phyloP scores from a whole-genome alignment of 2,329 filamentous ascomycete species.

The Dactylella cylindrospora region DNA sequence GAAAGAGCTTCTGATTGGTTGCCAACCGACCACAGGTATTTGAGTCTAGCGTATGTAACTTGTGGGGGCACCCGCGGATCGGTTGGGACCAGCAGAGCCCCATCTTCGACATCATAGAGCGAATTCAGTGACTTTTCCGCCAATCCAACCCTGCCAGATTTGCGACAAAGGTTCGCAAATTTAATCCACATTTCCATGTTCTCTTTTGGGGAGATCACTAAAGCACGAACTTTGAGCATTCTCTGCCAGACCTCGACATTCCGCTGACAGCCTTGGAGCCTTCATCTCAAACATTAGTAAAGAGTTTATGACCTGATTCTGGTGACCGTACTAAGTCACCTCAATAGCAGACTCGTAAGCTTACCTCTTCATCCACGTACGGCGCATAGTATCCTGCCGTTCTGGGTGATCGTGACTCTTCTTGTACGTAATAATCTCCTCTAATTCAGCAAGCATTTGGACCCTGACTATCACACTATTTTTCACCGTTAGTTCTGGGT shows the following conservation, averaged over 20 bases:
- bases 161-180: slow-evolving; percentile 95
- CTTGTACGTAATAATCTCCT: slow-evolving; percentile 98
- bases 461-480: slow-evolving; percentile 82
- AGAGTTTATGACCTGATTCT: not conserved
- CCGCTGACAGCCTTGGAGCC: slow-evolving; percentile 85
- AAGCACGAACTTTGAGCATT: slow-evolving; percentile 89
- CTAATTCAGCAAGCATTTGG: slow-evolving; percentile 97
- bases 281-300: not conserved
- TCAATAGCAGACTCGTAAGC: too few relatives aligned
- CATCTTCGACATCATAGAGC: slow-evolving; percentile 71
- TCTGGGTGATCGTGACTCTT: slow-evolving; percentile 76
- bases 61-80: slow-evolving; percentile 65
- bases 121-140: slow-evolving; percentile 93
- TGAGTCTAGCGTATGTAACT: slow-evolving; percentile 93
- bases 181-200: slow-evolving; percentile 99
- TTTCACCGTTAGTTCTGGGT: not conserved
- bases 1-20: slow-evolving; percentile 64
- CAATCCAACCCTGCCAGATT: slow-evolving; percentile 88
- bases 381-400: slow-evolving; percentile 85
- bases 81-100: slow-evolving; percentile 52
- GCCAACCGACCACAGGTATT: slow-evolving; percentile 90
- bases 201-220: slow-evolving; percentile 87
- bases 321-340: too few relatives aligned
- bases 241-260: slow-evolving; percentile 98
- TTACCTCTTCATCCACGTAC: slow-evolving; percentile 85